Conservation (phyloP, 2,329 filamentous ascomycete genomes). For the Paecilomyces sp. region DNA sequence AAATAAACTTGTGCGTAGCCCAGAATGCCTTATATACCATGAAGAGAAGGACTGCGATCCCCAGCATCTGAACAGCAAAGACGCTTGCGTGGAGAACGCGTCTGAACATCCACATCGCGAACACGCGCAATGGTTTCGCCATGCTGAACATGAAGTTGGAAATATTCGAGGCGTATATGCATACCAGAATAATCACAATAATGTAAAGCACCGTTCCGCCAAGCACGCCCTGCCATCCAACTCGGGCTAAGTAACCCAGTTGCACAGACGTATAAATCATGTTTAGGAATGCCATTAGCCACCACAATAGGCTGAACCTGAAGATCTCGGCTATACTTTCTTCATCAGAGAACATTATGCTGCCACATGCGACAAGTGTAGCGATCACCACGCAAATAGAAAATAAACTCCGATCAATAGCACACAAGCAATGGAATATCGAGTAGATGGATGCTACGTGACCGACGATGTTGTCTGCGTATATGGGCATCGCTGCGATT, state of each 20-base stretch:
- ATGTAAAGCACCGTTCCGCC: not conserved
- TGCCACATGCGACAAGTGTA: not conserved
- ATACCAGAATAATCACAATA: not conserved
- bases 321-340: not conserved
- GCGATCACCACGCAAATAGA: not conserved
- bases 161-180: not conserved
- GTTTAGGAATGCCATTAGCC: not conserved
- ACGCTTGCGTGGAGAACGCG: not conserved
- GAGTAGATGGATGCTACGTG: not conserved
- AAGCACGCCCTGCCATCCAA: not conserved
- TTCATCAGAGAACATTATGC: not conserved
- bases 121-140: not conserved
- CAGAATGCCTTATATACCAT: not conserved
- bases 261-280: not conserved
- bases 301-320: not conserved
- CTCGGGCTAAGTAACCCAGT: not conserved
- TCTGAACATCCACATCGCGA: not conserved
- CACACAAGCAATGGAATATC: not conserved
- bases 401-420: not conserved
- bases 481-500: not conserved
- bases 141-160: not conserved
- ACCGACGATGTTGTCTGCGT: not conserved
- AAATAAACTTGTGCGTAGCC: not conserved
- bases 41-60: not conserved
- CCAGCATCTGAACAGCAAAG: not conserved